Base-by-base conservation (phyloP, 2,329 filamentous ascomycete species). In the Fusarium brevicatenulatum region DNA sequence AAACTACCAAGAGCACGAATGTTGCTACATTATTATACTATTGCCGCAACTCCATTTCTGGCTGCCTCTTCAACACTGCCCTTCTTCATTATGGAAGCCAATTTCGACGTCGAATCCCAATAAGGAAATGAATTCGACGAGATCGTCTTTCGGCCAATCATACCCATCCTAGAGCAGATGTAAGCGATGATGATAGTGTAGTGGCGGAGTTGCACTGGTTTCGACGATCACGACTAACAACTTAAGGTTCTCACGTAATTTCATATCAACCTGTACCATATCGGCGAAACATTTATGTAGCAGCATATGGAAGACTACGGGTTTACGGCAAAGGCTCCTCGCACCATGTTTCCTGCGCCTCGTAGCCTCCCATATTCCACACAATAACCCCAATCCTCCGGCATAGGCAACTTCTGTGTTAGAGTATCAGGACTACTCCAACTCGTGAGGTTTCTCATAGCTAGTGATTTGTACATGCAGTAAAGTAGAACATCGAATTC, bases 101-200 rank as follows among this genome's bases (percentile, higher is more conserved):
- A 16, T 55, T 56, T 56, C 55, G 55, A 58, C 23, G 55, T 58
- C 42, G 42, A 50, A 50, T 50, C 55, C 55, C 42, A 58, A 50
- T 37, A 3, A 12, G 32, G 55, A 37, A 58, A 28, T 2, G 23
- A 28, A 28, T 58, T 50, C 55, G 42, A 58, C 19, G 23, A 49
- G 11, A 23, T 18, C 25, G 8, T 6, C 13, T 30, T 19, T 8
- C 28, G 25, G 7, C 58, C 50, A 61, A 61, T 61, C 30, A 37
- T 11, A 7, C 4, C 12, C 18, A 7, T 12, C 13, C 15, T 4
- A 3, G 11, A 39, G 23, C 30, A 54, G n/a, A 3, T 43, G 23
- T 55, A 55, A 30, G 30, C 23, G 30, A 61, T 16, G 25, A 28
- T 53, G 40, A 49, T 28, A 49, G 15, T 30, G 15, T 9, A 34